Evolutionary conservation across 2,329 filamentous ascomycete species (phyloP).

Genomic region (Neoarthrinium moseri): DNA sequence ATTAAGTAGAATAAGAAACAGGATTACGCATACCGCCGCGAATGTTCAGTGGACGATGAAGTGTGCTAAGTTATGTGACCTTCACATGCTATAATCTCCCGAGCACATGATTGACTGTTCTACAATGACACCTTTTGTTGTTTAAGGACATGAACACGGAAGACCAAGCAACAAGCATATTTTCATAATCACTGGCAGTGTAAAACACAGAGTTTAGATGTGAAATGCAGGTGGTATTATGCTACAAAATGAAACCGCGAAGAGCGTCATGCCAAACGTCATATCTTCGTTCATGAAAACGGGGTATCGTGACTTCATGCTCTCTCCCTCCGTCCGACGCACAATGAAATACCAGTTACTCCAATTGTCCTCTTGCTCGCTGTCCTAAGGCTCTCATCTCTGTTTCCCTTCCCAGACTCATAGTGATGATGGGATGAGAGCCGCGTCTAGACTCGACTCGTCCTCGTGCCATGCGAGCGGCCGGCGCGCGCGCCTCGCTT

Average conservation of each 20-base stretch:
- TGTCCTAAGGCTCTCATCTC: constrained; percentile 4
- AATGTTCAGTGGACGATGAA: no score
- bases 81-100: no score
- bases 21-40: no score
- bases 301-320: constrained; percentile 28
- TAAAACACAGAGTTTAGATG: no score
- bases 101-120: no score
- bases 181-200: not conserved
- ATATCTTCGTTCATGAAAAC: constrained; percentile 10
- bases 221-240: constrained; percentile 10
- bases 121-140: no score
- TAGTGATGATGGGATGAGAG: not conserved
- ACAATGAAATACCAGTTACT: constrained; percentile 1
- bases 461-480: constrained; percentile 22
- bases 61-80: no score
- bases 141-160: no score
- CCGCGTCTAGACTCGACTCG: constrained; percentile 30
- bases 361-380: constrained; percentile 10
- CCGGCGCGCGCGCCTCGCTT: constrained; percentile 17
- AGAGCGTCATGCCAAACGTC: constrained; percentile 9
- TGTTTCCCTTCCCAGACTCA: not conserved
- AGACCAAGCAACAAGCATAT: not conserved
- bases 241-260: constrained; percentile 7
- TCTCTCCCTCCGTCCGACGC: not conserved
- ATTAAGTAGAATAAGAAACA: no score